These are phyloP conservation scores for Alternaria gansuensis DNA, from an alignment of 2,329 filamentous ascomycete species.

Conservation along the genomic window DNA sequence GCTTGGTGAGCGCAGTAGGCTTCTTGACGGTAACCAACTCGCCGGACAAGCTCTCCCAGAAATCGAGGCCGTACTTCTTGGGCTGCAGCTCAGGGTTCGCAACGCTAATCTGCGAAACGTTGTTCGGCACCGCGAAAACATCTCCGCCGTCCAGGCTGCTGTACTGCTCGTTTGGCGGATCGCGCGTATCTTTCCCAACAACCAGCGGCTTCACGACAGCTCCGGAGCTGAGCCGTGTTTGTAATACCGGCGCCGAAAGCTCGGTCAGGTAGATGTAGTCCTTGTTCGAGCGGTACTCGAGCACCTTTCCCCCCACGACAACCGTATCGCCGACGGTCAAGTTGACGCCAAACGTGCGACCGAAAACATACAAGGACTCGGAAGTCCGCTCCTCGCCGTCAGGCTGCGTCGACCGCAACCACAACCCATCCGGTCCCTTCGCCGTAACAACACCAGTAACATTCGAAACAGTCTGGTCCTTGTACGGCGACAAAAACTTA, in stretches of 20 bases:
- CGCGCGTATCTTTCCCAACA: constrained; percentile 65
- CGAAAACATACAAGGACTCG: constrained; percentile 72
- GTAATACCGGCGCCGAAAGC: constrained; percentile 64
- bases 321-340: constrained; percentile 69
- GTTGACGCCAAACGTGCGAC: constrained; percentile 57
- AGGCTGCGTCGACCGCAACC: constrained; percentile 67
- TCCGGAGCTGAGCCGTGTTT: constrained; percentile 63
- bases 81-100: constrained; percentile 70
- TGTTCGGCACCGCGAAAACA: constrained; percentile 72
- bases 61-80: constrained; percentile 71
- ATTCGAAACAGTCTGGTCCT: constrained; percentile 64
- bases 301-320: constrained; percentile 66
- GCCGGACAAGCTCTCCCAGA: constrained; percentile 75
- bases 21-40: constrained; percentile 71
- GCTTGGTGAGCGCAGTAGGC: constrained; percentile 66
- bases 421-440: constrained; percentile 69
- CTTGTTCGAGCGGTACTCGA: constrained; percentile 65
- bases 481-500: constrained; percentile 69
- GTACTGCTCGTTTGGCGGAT: constrained; percentile 69
- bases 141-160: constrained; percentile 71
- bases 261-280: constrained; percentile 72
- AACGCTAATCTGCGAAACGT: constrained; percentile 64
- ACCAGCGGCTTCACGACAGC: constrained; percentile 66
- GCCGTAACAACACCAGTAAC: constrained; percentile 72
- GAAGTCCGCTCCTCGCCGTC: constrained; percentile 67